phyloP scores from a whole-genome alignment of 2,329 filamentous ascomycete species.

The Cyphellophora attinorum region DNA sequence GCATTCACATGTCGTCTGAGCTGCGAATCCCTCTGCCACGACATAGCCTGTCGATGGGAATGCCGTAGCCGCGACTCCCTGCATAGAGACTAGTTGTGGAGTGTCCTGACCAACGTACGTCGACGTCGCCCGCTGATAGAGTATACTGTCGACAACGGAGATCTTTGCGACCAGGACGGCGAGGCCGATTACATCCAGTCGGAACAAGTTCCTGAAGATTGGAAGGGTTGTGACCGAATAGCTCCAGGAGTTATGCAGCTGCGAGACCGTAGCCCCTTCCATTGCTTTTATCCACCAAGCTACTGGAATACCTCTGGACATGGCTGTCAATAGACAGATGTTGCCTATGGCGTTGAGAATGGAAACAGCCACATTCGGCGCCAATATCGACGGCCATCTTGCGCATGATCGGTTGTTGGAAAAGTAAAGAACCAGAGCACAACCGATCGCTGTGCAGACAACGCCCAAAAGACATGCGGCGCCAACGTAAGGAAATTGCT shows the following conservation, averaged over 20 bases:
- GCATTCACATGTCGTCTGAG: constrained; percentile 5
- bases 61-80: constrained; percentile 4
- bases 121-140: constrained; percentile 7
- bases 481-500: constrained; percentile 5
- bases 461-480: constrained; percentile 1
- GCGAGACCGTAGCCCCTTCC: constrained; percentile 8
- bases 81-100: neutral
- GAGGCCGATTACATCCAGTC: constrained; percentile 7
- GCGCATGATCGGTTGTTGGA: constrained; percentile 5
- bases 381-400: constrained; percentile 4
- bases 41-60: constrained; percentile 8
- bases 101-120: constrained; percentile 3
- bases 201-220: neutral
- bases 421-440: constrained; percentile 3
- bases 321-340: constrained; percentile 4
- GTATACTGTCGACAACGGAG: constrained; percentile 7
- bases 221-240: constrained; percentile 2
- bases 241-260: constrained; percentile 8
- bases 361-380: constrained; percentile 5
- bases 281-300: constrained; percentile 10
- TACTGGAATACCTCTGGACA: constrained; percentile 7
- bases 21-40: constrained; percentile 2
- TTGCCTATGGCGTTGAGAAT: constrained; percentile 4
- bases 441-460: neutral
- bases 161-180: constrained; percentile 5